phyloP scores from a whole-genome alignment of 306 rosid genomes.

The Prunus mongolica region DNA sequence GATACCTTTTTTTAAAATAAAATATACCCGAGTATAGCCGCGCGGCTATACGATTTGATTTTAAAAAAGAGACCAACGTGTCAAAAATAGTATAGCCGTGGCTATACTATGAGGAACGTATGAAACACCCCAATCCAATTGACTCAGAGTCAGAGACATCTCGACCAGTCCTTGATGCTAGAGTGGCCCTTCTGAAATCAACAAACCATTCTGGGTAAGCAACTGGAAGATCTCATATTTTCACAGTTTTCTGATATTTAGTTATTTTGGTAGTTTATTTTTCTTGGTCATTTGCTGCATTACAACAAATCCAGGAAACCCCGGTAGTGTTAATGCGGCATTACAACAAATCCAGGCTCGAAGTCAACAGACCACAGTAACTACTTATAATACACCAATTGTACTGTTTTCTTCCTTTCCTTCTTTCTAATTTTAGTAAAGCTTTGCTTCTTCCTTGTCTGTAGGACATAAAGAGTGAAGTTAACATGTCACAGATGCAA shows the following conservation, averaged over 20 bases:
- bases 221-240: constrained; percentile 20
- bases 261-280: constrained; percentile 14
- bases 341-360: constrained; percentile 89
- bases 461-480: constrained; percentile 70
- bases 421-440: constrained; percentile 4
- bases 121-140: constrained; percentile 72
- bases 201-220: constrained; percentile 75
- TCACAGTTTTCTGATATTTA: constrained; percentile 11
- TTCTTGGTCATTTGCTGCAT: constrained; percentile 35
- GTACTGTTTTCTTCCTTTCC: constrained; percentile 8
- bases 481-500: constrained; percentile 62
- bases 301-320: constrained; percentile 75
- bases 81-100: too few relatives aligned
- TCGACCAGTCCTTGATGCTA: constrained; percentile 86
- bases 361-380: constrained; percentile 64
- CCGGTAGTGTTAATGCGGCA: constrained; percentile 22
- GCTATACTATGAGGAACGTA: constrained; percentile 56
- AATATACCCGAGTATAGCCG: too few relatives aligned
- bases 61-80: too few relatives aligned
- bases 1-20: too few relatives aligned
- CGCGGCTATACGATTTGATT: too few relatives aligned
- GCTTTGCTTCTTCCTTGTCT: constrained; percentile 15
- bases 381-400: constrained; percentile 10
- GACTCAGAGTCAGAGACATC: constrained; percentile 85
- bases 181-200: constrained; percentile 79